These are phyloP conservation scores for Oryza coarctata DNA, from an alignment of 176 grass and related monocot species.

Conservation along the genomic window DNA sequence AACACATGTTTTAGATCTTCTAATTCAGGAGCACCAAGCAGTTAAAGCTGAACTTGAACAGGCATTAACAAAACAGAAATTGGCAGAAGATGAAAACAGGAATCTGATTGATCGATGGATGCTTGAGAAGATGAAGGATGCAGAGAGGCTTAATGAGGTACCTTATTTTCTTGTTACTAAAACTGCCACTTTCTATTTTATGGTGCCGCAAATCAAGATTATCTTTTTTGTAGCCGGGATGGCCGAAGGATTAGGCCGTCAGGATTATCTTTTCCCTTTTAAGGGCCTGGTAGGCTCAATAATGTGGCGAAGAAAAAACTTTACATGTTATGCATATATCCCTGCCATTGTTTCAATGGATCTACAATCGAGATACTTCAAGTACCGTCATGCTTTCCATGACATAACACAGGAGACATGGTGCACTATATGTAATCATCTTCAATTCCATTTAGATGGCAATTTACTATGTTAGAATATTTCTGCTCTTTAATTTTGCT, in stretches of 20 bases:
- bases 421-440: neutral
- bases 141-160: slow-evolving; percentile 99
- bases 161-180: slow-evolving; percentile 16
- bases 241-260: too few species aligned
- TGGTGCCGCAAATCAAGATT: neutral
- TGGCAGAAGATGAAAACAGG: slow-evolving; percentile 67
- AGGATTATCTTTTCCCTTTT: neutral
- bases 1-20: slow-evolving; percentile 67
- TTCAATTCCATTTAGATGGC: neutral
- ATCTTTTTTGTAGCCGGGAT: too few species aligned
- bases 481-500: neutral
- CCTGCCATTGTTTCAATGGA: slow-evolving; percentile 9
- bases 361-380: slow-evolving; percentile 1
- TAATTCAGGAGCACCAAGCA: slow-evolving; percentile 76
- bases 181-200: neutral
- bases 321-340: slow-evolving; percentile 26
- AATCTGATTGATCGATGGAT: slow-evolving; percentile 85
- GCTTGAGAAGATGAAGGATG: slow-evolving; percentile 96
- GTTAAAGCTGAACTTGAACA: slow-evolving; percentile 70
- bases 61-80: slow-evolving; percentile 61
- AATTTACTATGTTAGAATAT: slow-evolving; percentile 5
- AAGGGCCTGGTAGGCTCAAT: slow-evolving; percentile 15
- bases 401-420: neutral
- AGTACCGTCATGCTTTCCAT: slow-evolving; percentile 19
- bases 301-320: neutral